These are phyloP conservation scores for Didymella sp. DNA, from an alignment of 2,329 filamentous ascomycete species.

Conservation along the genomic window DNA sequence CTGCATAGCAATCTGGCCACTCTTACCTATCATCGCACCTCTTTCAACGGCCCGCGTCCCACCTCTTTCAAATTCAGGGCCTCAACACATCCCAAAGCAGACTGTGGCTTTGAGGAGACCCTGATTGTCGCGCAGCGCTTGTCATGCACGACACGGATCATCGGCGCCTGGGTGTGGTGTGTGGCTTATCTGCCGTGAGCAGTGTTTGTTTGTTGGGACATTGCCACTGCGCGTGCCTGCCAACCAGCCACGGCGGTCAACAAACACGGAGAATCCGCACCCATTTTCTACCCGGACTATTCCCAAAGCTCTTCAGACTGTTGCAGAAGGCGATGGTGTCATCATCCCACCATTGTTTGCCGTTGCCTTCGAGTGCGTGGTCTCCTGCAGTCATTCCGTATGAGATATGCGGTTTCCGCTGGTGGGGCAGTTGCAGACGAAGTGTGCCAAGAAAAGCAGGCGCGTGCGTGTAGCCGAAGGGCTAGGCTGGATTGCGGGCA, in stretches of 20 bases:
- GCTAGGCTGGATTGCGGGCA: constrained; percentile 14
- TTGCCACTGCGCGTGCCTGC: constrained; percentile 7
- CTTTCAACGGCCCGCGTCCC: neutral
- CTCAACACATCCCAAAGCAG: constrained; percentile 19
- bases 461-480: constrained; percentile 15
- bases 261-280: neutral
- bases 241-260: too few relatives aligned
- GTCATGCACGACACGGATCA: constrained; percentile 10
- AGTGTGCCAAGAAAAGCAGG: constrained; percentile 23
- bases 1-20: neutral
- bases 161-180: neutral
- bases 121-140: constrained; percentile 12
- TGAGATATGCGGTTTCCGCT: constrained; percentile 6
- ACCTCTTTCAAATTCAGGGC: neutral
- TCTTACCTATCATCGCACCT: neutral
- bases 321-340: neutral
- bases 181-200: constrained; percentile 3
- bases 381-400: neutral
- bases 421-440: constrained; percentile 6
- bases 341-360: neutral
- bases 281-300: neutral
- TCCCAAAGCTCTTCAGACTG: too few relatives aligned
- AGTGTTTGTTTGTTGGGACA: constrained; percentile 16
- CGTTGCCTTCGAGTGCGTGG: neutral
- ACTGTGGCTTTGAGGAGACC: constrained; percentile 10